Evolutionary conservation across 345 rosid species (phyloP).

Genomic region (Eutrema heterophyllum): DNA sequence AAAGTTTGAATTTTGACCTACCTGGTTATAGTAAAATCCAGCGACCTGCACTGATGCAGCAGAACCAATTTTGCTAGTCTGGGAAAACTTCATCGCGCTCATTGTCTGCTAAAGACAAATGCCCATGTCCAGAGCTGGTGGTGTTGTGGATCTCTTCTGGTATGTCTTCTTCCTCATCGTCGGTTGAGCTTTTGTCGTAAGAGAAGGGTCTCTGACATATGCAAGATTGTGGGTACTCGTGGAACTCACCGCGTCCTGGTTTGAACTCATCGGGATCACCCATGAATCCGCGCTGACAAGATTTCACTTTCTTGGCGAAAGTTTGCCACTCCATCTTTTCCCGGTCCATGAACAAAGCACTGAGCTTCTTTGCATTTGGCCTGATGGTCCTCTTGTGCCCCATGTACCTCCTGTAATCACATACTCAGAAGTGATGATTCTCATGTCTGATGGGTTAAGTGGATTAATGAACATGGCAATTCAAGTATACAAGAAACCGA

Average conservation of each 20-base stretch:
- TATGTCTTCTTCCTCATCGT: conserved; percentile 25
- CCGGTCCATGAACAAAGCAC: conserved; percentile 66
- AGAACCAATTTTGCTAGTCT: conserved; percentile 23
- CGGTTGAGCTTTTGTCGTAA: conserved; percentile 25
- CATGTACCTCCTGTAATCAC: conserved; percentile 69
- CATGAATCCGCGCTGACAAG: conserved; percentile 90
- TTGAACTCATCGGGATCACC: conserved; percentile 93
- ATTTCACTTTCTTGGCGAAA: conserved; percentile 78
- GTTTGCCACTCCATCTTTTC: conserved; percentile 73
- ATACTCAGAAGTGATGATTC: conserved; percentile 1
- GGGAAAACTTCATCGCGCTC: conserved; percentile 38
- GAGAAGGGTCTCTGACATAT: conserved; percentile 59
- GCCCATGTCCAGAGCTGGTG: conserved; percentile 23
- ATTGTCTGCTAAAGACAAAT: conserved; percentile 18
- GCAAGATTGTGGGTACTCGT: conserved; percentile 80
- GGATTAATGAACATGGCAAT: not conserved
- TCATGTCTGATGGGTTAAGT: not conserved
- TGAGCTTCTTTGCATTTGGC: conserved; percentile 88
- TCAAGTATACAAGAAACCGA: not conserved
- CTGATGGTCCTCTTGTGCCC: conserved; percentile 96
- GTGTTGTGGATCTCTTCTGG: conserved; percentile 24
- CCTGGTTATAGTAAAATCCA: conserved; percentile 24
- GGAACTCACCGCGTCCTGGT: conserved; percentile 87
- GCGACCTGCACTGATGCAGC: conserved; percentile 10
- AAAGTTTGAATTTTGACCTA: conserved; percentile 1